Evolutionary conservation across 352 stramenopile species (phyloP), one percentile per base, ranked within the genome.

Genomic region (Globisporangium recalcitrans): DNA sequence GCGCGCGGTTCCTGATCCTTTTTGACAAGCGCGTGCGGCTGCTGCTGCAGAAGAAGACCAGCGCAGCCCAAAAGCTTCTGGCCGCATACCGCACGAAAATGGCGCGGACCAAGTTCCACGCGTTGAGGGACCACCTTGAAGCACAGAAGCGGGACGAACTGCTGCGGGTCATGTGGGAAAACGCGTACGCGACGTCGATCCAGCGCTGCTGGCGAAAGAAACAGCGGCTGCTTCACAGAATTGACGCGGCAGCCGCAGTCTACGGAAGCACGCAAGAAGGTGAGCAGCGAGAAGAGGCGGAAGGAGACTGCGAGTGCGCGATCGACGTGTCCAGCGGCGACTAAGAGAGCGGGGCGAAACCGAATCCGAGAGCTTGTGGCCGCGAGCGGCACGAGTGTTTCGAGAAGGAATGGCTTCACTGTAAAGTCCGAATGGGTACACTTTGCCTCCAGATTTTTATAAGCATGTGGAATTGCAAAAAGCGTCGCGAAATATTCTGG

Each of bases 151-250:
- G 81, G 0, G 69, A 77, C 16, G 65, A 75, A 22, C 71, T 87
- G 22, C 59, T 92, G 29, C 61, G 72, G 2, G 11, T 54, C 1
- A 92, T 92, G 83, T 92, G 83, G 83, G 61, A 75, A 44, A 86
- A 88, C 31, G 76, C 79, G n/a, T 90, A 88, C 58, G 83, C 83
- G 24, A 87, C 77, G 11, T 74, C 68, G 5, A 84, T 92, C 34
- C 79, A 90, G 65, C 70, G 52, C 6, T 87, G 77, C 68, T 92
- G 82, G 79, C 73, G 75, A 6, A 62, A 68, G 24, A 57, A 44
- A 10, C 38, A n/a, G 38, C 38, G 9, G 16, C 4, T 11, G 8
- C 2, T 3, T 46, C 6, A 10, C 16, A 46, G 38, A 16, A n/a
- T 21, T 9, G 16, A 22, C 0, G n/a, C 6, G 16, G 10, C 16